phyloP scores from a whole-genome alignment of 495 filamentous ascomycete species.

The Penicillium pulvis region DNA sequence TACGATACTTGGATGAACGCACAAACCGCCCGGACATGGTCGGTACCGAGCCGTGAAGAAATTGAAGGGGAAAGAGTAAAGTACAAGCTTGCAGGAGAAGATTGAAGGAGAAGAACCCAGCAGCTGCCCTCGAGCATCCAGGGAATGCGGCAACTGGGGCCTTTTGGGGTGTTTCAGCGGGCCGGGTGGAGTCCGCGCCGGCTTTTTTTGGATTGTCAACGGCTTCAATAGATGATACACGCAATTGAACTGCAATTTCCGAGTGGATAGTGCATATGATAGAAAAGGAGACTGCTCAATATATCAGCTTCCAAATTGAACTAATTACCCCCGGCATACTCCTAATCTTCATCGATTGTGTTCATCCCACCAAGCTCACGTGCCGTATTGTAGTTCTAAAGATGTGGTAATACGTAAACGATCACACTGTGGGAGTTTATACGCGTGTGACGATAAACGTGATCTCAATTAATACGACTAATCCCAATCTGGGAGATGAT shows the following conservation, averaged over 20 bases:
- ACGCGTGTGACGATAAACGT: background rate
- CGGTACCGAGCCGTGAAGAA: conserved; percentile 12
- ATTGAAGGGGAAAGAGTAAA: conserved; percentile 12
- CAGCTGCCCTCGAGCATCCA: conserved; percentile 21
- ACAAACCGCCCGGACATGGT: conserved; percentile 96
- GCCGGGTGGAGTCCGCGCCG: conserved; percentile 32
- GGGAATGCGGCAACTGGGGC: conserved; percentile 34
- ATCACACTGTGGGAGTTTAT: background rate
- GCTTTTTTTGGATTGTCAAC: conserved; percentile 6
- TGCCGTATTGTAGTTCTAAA: conserved; percentile 10
- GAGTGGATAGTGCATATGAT: background rate
- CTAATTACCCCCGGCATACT: background rate
- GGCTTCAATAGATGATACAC: conserved; percentile 1
- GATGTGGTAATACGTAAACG: background rate
- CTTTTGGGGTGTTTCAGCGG: conserved; percentile 28
- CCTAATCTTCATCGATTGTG: background rate
- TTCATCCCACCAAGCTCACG: conserved; percentile 17
- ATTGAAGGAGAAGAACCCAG: conserved; percentile 22
- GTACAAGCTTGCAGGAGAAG: conserved; percentile 19
- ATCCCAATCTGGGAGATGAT: conserved; percentile 15
- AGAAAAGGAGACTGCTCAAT: background rate
- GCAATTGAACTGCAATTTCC: background rate
- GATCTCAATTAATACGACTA: conserved; percentile 9
- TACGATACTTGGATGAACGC: conserved; percentile 97
- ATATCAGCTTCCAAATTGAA: background rate